A percentile compares a stretch with the other conserved stretches of the same genome.
Evolutionary conservation across 148 eudicot genomes (phyloP).

Genomic region (Oxyria digyna): DNA sequence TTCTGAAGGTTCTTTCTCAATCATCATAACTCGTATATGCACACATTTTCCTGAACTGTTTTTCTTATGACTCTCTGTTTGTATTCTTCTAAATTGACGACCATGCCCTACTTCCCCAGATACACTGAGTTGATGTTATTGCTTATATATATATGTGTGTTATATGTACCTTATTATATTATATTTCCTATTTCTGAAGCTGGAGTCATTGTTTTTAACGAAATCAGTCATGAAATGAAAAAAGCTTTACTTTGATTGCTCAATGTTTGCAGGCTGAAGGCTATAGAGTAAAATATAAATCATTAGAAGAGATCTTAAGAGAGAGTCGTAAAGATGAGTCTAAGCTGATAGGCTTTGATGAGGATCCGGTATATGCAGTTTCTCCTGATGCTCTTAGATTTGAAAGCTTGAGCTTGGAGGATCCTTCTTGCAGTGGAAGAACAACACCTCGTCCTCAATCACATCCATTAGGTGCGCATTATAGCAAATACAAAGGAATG

Average conservation of each 20-base stretch:
- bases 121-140: no score
- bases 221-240: not conserved
- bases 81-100: no score
- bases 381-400: conserved; percentile 21
- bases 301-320: conserved; percentile 57
- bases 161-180: no score
- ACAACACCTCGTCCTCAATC: not conserved
- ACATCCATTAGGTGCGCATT: not conserved
- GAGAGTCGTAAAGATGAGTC: conserved; percentile 41
- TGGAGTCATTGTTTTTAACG: not conserved
- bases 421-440: conserved; percentile 15
- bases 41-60: no score
- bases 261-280: conserved; percentile 57
- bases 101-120: no score
- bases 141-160: no score
- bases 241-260: not conserved
- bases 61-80: no score
- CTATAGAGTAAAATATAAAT: conserved; percentile 41
- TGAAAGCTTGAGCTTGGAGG: conserved; percentile 24
- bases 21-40: not conserved
- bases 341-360: conserved; percentile 72
- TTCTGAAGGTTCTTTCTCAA: conserved; percentile 39
- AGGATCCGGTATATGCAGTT: conserved; percentile 32
- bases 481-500: not conserved
- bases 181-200: no score